These are phyloP conservation scores for Globisporangium middletonii DNA, from an alignment of 352 stramenopile species.

Conservation along the genomic window DNA sequence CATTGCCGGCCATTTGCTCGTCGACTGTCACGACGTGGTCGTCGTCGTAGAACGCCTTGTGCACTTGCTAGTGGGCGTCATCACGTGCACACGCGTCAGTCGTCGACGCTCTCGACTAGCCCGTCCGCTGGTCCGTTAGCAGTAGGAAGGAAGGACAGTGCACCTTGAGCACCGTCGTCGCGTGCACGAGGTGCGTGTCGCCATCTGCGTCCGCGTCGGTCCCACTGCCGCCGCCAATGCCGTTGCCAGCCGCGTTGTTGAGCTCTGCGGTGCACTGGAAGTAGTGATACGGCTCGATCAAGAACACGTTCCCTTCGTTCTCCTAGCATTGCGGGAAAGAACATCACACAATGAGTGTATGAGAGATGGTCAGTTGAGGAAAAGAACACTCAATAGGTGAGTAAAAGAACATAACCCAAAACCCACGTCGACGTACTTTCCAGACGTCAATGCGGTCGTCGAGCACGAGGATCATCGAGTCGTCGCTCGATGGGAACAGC, in stretches of 20 bases:
- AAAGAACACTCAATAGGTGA: neutral
- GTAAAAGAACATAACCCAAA: neutral
- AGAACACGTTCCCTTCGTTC: constrained; percentile 81
- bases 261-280: constrained; percentile 81
- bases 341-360: neutral
- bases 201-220: constrained; percentile 21
- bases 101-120: neutral
- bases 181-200: constrained; percentile 54
- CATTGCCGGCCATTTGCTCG: constrained; percentile 64
- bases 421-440: constrained; percentile 30
- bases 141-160: neutral
- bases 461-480: constrained; percentile 85
- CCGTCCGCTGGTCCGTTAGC: neutral
- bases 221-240: constrained; percentile 24
- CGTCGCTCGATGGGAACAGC: constrained; percentile 79
- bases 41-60: constrained; percentile 54
- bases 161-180: constrained; percentile 54
- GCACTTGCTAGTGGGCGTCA: constrained; percentile 30
- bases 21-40: constrained; percentile 47
- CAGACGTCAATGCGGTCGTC: constrained; percentile 85
- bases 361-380: neutral
- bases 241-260: constrained; percentile 72
- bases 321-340: constrained; percentile 20
- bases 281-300: constrained; percentile 82
- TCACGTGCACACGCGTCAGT: too few species aligned